phyloP scores from a whole-genome alignment of 2,329 filamentous ascomycete genomes.

The Claviceps sp. region DNA sequence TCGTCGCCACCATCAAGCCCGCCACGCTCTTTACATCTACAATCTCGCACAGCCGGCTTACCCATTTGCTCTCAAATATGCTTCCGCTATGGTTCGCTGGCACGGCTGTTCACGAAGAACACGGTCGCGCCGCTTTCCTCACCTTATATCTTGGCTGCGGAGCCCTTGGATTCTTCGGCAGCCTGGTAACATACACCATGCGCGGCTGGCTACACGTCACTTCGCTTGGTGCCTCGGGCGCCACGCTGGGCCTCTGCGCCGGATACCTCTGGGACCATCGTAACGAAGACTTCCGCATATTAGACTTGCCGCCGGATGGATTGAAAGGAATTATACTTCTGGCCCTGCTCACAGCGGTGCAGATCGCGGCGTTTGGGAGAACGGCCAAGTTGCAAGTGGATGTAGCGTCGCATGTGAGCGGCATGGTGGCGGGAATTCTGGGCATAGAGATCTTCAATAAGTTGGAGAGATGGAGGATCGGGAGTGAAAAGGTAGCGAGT shows the following conservation, averaged over 20 bases:
- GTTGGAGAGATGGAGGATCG: slow-evolving; percentile 6
- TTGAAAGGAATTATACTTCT: slow-evolving; percentile 42
- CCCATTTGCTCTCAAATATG: slow-evolving; percentile 55
- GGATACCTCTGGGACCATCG: slow-evolving; percentile 49
- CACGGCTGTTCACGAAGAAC: slow-evolving; percentile 52
- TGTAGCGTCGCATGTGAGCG: slow-evolving; percentile 38
- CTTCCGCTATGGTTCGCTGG: slow-evolving; percentile 52
- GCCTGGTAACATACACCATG: slow-evolving; percentile 37
- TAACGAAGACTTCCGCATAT: slow-evolving; percentile 41
- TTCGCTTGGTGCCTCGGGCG: slow-evolving; percentile 54
- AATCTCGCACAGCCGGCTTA: slow-evolving; percentile 54
- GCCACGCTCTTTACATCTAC: slow-evolving; percentile 47
- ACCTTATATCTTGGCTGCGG: slow-evolving; percentile 52
- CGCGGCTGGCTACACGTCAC: slow-evolving; percentile 32
- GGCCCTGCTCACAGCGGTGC: slow-evolving; percentile 34
- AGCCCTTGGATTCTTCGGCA: slow-evolving; percentile 43
- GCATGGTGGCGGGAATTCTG: slow-evolving; percentile 33
- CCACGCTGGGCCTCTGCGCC: slow-evolving; percentile 45
- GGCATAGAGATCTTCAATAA: slow-evolving; percentile 23
- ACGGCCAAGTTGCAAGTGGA: slow-evolving; percentile 30
- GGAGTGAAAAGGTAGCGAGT: not conserved
- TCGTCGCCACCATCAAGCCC: slow-evolving; percentile 51
- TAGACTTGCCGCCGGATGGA: slow-evolving; percentile 44
- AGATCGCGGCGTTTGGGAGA: slow-evolving; percentile 34
- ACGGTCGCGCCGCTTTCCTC: slow-evolving; percentile 56